Evolutionary conservation across 2,329 filamentous ascomycete species (phyloP).

Genomic region (Huntiella moniliformis): DNA sequence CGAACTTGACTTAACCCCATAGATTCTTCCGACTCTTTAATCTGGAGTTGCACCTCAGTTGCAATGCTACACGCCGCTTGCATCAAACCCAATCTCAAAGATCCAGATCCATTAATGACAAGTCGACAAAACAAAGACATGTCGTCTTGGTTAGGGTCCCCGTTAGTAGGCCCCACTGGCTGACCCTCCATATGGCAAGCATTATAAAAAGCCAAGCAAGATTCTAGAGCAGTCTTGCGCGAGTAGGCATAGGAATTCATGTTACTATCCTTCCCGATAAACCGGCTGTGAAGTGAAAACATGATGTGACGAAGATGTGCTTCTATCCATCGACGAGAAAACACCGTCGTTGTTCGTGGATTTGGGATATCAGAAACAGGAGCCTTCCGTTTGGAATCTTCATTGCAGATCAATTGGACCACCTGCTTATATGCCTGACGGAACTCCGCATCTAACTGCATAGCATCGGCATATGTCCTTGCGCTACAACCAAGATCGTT

Average conservation of each 20-base stretch:
- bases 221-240: conserved; percentile 28
- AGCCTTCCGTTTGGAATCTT: background rate
- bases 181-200: conserved; percentile 15
- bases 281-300: conserved; percentile 36
- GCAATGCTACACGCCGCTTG: conserved; percentile 22
- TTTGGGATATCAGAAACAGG: conserved; percentile 8
- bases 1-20: conserved; percentile 19
- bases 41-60: conserved; percentile 23
- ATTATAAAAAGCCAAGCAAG: conserved; percentile 27
- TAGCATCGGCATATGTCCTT: conserved; percentile 25
- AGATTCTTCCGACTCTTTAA: conserved; percentile 22
- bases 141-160: conserved; percentile 7
- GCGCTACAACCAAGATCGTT: conserved; percentile 22
- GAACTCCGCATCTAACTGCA: conserved; percentile 26
- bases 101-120: conserved; percentile 21
- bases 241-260: conserved; percentile 32
- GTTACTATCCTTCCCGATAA: conserved; percentile 22
- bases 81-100: conserved; percentile 21
- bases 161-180: background rate
- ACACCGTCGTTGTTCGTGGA: conserved; percentile 16
- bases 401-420: conserved; percentile 17
- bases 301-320: conserved; percentile 35
- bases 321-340: conserved; percentile 28
- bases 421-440: conserved; percentile 24
- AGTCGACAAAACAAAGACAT: conserved; percentile 21